Conservation (phyloP, 257 asterid genomes). For the Nemophila menziesii region DNA sequence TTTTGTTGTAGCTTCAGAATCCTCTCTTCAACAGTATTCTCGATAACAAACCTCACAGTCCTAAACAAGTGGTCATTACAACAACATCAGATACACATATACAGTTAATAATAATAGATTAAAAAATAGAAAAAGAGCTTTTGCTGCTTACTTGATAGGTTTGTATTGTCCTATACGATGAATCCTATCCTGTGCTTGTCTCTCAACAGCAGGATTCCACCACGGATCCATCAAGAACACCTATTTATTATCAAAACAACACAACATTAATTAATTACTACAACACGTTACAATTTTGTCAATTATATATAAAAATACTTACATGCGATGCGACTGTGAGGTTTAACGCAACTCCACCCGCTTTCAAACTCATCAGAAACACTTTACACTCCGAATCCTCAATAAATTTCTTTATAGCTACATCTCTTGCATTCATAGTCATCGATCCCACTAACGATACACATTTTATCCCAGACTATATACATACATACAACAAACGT, state of each 20-base stretch:
- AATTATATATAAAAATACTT: slow-evolving; percentile 12
- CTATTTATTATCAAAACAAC: slow-evolving; percentile 18
- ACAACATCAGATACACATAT: no score
- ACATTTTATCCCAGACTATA: slow-evolving; percentile 72
- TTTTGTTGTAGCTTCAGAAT: slow-evolving; percentile 85
- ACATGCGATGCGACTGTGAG: slow-evolving; percentile 97
- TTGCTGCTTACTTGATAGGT: slow-evolving; percentile 54
- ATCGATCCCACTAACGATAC: slow-evolving; percentile 83
- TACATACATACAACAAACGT: no score
- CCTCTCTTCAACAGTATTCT: slow-evolving; percentile 82
- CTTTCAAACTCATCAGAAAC: slow-evolving; percentile 88
- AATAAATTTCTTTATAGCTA: slow-evolving; percentile 64
- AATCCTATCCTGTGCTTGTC: slow-evolving; percentile 95
- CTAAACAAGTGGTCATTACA: slow-evolving; percentile 36
- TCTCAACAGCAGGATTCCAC: slow-evolving; percentile 99
- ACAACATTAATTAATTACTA: background rate
- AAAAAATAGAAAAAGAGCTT: slow-evolving; percentile 4
- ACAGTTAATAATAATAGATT: no score
- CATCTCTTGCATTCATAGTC: slow-evolving; percentile 72
- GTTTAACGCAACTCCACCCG: slow-evolving; percentile 96
- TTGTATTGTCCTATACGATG: slow-evolving; percentile 90
- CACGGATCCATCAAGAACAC: slow-evolving; percentile 98
- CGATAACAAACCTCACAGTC: slow-evolving; percentile 78
- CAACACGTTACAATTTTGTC: background rate
- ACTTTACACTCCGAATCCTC: slow-evolving; percentile 80